Base-by-base conservation (phyloP, 352 stramenopile species). In the Poterioochromonas sp. region DNA sequence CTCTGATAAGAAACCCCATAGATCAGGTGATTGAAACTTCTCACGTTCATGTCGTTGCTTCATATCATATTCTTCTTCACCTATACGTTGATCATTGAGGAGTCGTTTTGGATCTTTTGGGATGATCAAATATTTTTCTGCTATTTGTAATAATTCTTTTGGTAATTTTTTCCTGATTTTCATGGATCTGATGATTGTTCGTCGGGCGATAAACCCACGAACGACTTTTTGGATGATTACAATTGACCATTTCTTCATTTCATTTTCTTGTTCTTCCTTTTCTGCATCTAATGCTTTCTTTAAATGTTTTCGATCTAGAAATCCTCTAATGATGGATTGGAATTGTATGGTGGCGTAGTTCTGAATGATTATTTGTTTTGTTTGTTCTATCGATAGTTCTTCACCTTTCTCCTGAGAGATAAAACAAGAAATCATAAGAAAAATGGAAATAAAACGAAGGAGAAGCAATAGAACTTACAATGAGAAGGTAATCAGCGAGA, bases 1-100 rank as follows among this genome's bases (percentile, higher is more conserved):
- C 34, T 74, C 65, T 54, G 51, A 8, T 22, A 74, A 35, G 40
- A 74, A 74, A n/a, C 65, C 65, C 65, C 65, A 74, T 18, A 74
- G 18, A 74, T 74, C 65, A 40, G 37, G 37, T n/a, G n/a, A n/a
- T n/a, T n/a, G n/a, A n/a, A 20, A 11, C n/a, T n/a, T n/a, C n/a
- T n/a, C n/a, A n/a, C n/a, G n/a, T n/a, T n/a, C 11, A 22, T 53
- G n/a, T n/a, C n/a, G n/a, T 54, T 58, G 3, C 18, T 37, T 58
- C 40, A 74, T 15, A n/a, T n/a, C n/a, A n/a, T n/a, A n/a, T n/a
- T n/a, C n/a, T n/a, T n/a, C n/a, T n/a, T n/a, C n/a, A n/a, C n/a
- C n/a, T n/a, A n/a, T n/a, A n/a, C n/a, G n/a, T n/a, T n/a, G n/a
- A n/a, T n/a, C n/a, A n/a, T n/a, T n/a, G n/a, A n/a, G n/a, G n/a